These are phyloP conservation scores for Melaleuca quinquenervia DNA, from an alignment of 345 rosid species.

Conservation along the genomic window DNA sequence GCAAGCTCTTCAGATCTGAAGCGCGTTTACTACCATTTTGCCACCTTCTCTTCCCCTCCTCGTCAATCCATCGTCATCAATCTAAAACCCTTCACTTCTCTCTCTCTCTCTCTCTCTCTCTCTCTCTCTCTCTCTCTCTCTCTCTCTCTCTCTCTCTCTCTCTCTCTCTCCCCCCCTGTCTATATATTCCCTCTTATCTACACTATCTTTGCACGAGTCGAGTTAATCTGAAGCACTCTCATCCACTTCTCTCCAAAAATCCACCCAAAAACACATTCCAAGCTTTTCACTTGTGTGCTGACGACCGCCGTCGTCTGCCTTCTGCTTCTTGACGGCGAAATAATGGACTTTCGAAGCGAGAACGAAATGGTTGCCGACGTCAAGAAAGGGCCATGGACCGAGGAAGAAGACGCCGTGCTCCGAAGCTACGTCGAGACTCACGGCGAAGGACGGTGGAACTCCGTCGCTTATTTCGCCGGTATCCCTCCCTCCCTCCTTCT, in stretches of 20 bases:
- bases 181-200: neutral
- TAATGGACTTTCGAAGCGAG: neutral
- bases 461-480: constrained; percentile 50
- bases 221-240: neutral
- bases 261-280: neutral
- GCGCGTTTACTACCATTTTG: neutral
- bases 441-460: constrained; percentile 93
- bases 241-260: neutral
- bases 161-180: neutral
- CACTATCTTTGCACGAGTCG: neutral
- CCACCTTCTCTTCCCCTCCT: neutral
- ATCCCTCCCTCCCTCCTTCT: neutral
- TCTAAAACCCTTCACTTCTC: neutral
- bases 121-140: neutral
- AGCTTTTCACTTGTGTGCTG: neutral
- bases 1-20: neutral
- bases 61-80: neutral
- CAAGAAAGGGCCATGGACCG: constrained; percentile 93
- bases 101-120: neutral
- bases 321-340: neutral
- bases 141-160: neutral
- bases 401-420: constrained; percentile 74
- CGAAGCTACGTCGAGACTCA: constrained; percentile 44
- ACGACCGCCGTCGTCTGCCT: neutral
- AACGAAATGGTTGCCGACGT: constrained; percentile 4